Evolutionary conservation across 257 asterid species (phyloP).

Genomic region (Nicotiana sylvestris): DNA sequence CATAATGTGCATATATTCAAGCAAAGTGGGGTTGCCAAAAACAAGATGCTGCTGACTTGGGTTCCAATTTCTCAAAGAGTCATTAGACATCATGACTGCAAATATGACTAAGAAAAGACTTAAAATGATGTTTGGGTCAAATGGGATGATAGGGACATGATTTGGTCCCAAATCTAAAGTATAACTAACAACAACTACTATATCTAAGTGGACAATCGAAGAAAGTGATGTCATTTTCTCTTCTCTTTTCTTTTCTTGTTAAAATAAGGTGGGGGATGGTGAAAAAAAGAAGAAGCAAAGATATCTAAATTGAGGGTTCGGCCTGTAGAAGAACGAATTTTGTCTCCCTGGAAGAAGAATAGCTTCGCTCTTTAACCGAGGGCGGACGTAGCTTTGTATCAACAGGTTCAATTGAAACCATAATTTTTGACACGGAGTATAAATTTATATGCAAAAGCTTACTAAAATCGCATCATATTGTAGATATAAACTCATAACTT

Average conservation of each 20-base stretch:
- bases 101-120: conserved; percentile 2
- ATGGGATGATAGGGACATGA: conserved; percentile 6
- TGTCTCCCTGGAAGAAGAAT: neutral
- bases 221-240: neutral
- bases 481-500: too few relatives aligned
- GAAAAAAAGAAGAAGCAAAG: neutral
- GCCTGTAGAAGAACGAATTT: neutral
- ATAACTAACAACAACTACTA: neutral
- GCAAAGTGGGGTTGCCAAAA: neutral
- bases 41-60: neutral
- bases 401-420: too few relatives aligned
- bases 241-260: neutral
- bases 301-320: neutral
- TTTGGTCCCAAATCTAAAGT: conserved; percentile 3
- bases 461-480: too few relatives aligned
- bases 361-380: neutral
- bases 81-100: neutral
- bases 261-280: neutral
- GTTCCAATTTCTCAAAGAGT: neutral
- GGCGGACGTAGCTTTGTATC: too few relatives aligned
- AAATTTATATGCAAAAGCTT: too few relatives aligned
- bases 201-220: neutral
- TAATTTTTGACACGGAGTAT: too few relatives aligned
- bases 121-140: neutral
- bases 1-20: neutral